Percentiles rank a stretch among this genome's conserved stretches.
Evolutionary conservation across 2,329 filamentous ascomycete species (phyloP).

Genomic region (Gaeumannomyces tritici): DNA sequence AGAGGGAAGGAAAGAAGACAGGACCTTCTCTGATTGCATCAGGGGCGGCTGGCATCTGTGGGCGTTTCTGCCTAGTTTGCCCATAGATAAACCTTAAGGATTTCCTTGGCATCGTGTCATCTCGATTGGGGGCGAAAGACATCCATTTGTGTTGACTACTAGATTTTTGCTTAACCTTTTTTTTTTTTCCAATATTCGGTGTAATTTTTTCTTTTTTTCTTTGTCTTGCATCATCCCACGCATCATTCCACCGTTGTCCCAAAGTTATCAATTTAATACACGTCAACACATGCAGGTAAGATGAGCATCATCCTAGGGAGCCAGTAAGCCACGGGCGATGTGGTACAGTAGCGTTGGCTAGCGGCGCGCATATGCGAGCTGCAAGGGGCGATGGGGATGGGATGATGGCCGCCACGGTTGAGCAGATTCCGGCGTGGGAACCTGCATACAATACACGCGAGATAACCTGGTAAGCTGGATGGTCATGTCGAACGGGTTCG

Average conservation of each 20-base stretch:
- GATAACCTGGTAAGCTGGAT: not conserved
- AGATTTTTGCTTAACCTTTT: too few relatives aligned
- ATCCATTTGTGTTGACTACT: too few relatives aligned
- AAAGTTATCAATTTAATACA: too few relatives aligned
- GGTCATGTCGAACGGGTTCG: too few relatives aligned
- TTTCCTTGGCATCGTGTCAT: not conserved
- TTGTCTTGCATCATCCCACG: too few relatives aligned
- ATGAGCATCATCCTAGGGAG: not conserved
- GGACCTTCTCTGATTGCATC: not conserved
- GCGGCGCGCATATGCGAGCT: not conserved
- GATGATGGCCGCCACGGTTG: not conserved
- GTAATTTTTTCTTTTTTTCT: not conserved
- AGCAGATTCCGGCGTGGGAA: not conserved
- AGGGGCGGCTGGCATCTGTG: too few relatives aligned
- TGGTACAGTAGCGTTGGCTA: not conserved
- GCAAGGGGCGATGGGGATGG: not conserved
- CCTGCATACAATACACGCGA: not conserved
- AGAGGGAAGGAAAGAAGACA: not conserved
- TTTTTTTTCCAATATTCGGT: not conserved
- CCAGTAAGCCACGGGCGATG: not conserved
- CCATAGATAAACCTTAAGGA: not conserved
- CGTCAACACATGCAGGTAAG: not conserved
- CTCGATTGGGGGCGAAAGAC: too few relatives aligned
- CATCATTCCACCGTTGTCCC: too few relatives aligned
- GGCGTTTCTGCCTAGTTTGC: too few relatives aligned